phyloP scores from a whole-genome alignment of 768 basidiomycete species.

The Epithele typhae region DNA sequence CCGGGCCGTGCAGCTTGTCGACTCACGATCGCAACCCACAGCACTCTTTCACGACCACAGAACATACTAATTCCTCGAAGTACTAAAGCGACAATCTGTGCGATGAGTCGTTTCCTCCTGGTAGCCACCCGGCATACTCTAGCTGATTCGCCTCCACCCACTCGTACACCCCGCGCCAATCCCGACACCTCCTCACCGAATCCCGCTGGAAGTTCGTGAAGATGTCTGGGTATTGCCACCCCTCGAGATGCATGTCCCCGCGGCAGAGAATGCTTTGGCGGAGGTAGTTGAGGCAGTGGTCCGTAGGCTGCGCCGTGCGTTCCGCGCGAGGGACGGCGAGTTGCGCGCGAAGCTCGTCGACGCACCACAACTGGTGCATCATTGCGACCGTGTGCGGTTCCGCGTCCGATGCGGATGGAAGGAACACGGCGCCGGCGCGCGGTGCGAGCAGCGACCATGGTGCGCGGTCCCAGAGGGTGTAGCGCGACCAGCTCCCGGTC shows the following conservation, averaged over 20 bases:
- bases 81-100: no score
- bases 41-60: no score
- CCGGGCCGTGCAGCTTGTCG: no score
- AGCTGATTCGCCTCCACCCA: not conserved
- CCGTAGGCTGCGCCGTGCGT: constrained; percentile 5
- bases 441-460: constrained; percentile 25
- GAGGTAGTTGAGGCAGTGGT: constrained; percentile 36
- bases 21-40: no score
- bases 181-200: not conserved
- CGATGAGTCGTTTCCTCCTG: no score
- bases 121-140: no score
- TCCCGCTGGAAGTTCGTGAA: not conserved
- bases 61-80: no score
- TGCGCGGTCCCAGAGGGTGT: not conserved
- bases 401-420: constrained; percentile 18
- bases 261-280: constrained; percentile 34
- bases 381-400: constrained; percentile 31
- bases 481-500: constrained; percentile 1
- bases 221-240: constrained; percentile 9
- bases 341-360: constrained; percentile 31
- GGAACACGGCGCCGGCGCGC: constrained; percentile 20
- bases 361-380: constrained; percentile 37
- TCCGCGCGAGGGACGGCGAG: constrained; percentile 4
- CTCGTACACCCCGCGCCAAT: constrained; percentile 1
- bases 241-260: constrained; percentile 27